Evolutionary conservation across 1,139 yeast species (phyloP), one percentile per base, ranked within the genome.

Genomic region (Yamadazyma dushanensis): DNA sequence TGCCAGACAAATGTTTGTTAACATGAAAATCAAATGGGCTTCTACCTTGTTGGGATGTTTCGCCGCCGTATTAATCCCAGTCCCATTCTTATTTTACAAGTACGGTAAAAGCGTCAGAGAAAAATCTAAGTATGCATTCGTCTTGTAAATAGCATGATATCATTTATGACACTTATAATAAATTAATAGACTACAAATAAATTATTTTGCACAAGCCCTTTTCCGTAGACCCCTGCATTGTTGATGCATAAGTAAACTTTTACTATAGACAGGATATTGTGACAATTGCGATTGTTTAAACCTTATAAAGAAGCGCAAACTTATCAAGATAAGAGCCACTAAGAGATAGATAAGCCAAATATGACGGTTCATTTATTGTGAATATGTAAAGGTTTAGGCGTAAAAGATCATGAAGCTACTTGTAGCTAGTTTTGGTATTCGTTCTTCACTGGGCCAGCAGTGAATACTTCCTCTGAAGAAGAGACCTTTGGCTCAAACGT

Each of bases 11-110:
- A 80, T 89, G 96, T 87, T 88, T 60, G 59, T 67, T 11, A 74
- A 73, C 46, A 73, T 89, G 78, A 83, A 88, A 23, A 76, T 78
- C 34, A 80, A 84, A 54, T 89, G 94, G 92, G 95, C 95, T 4
- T 83, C 88, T 37, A 71, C 90, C 13, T 62, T 89, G 39, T 59
- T 89, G 28, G 96, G 95, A 8, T 70, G 83, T 45, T 61, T 89
- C 43, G 82, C 85, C 0, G 57, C 73, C 7, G 62, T 67, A 2
- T 60, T 87, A 65, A 66, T 79, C 8, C 89, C 92, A 1, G 85
- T 86, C 19, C 96, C 96, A n/a, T 63, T 84, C 45, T 52, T 82
- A 32, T 88, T 88, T 55, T 74, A 67, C 59, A 69, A 59, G 37
- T 86, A 67, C 54, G 96, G 96, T 44, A 71, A 73, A 44, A 38